phyloP scores from a whole-genome alignment of 1,284 basidiomycete species.

The Leccinum pachyderme region DNA sequence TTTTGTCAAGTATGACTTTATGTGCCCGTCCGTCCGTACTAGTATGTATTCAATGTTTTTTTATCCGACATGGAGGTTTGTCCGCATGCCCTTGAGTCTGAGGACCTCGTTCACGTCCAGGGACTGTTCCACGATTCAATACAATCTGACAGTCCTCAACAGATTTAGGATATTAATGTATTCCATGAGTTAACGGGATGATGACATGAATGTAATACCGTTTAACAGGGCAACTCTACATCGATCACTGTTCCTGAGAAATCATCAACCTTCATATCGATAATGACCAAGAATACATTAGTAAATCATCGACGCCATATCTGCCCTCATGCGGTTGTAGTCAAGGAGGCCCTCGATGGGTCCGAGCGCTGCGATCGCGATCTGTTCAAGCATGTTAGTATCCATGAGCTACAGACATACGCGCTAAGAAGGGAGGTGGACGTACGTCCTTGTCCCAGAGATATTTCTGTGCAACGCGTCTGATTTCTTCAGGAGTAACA shows the following conservation, averaged over 20 bases:
- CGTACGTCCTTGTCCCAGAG: slow-evolving; percentile 93
- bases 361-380: slow-evolving; percentile 82
- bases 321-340: slow-evolving; percentile 78
- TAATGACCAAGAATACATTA: slow-evolving; percentile 35
- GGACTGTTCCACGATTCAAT: not conserved
- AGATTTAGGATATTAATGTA: slow-evolving; percentile 18
- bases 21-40: slow-evolving; percentile 17
- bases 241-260: not conserved
- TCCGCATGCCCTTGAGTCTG: not conserved
- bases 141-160: not conserved
- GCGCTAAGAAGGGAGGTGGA: slow-evolving; percentile 12
- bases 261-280: not conserved
- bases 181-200: slow-evolving; percentile 23
- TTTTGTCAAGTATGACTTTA: slow-evolving; percentile 12
- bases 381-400: slow-evolving; percentile 39
- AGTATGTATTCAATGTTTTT: slow-evolving; percentile 2
- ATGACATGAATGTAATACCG: slow-evolving; percentile 15
- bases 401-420: slow-evolving; percentile 14
- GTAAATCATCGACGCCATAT: slow-evolving; percentile 78
- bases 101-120: too few relatives aligned
- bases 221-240: slow-evolving; percentile 19
- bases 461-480: slow-evolving; percentile 93
- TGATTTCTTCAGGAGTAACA: slow-evolving; percentile 88
- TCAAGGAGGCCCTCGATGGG: slow-evolving; percentile 86
- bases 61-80: not conserved